A percentile compares a stretch with the other conserved stretches of the same genome.
These are phyloP conservation scores for Groenewaldozyma salmanticensis DNA, from an alignment of 805 yeast genomes.

Conservation along the genomic window DNA sequence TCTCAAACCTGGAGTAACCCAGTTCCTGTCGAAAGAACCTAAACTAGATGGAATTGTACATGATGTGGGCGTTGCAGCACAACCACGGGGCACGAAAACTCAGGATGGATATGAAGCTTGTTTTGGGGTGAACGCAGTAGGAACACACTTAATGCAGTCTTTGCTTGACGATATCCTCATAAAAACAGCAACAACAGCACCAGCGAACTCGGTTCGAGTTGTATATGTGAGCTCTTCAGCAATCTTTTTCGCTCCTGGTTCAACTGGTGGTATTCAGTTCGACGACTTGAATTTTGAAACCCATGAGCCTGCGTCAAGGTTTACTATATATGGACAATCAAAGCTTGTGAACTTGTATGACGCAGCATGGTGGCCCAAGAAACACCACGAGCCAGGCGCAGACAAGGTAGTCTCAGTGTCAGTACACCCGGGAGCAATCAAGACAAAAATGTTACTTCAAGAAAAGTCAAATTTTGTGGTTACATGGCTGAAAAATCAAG, in stretches of 20 bases:
- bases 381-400: slow-evolving; percentile 26
- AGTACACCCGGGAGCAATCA: slow-evolving; percentile 35
- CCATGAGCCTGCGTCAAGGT: slow-evolving; percentile 9
- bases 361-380: slow-evolving; percentile 29
- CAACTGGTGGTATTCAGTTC: slow-evolving; percentile 28
- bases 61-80: slow-evolving; percentile 39
- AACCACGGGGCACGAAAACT: slow-evolving; percentile 25
- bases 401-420: slow-evolving; percentile 30
- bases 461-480: too few species aligned
- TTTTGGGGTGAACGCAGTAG: slow-evolving; percentile 39
- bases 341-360: slow-evolving; percentile 35
- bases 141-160: slow-evolving; percentile 35
- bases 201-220: slow-evolving; percentile 29
- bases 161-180: slow-evolving; percentile 31
- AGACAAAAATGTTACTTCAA: slow-evolving; percentile 9
- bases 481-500: too few species aligned
- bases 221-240: slow-evolving; percentile 33
- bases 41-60: slow-evolving; percentile 31
- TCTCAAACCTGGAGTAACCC: slow-evolving; percentile 30
- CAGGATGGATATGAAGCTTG: slow-evolving; percentile 38
- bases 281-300: slow-evolving; percentile 25
- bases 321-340: slow-evolving; percentile 32
- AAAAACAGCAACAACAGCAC: slow-evolving; percentile 24
- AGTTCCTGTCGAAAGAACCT: slow-evolving; percentile 20
- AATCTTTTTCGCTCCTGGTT: too few species aligned